These are phyloP conservation scores for Iberis pinnata DNA, from an alignment of 345 rosid genomes.

Conservation along the genomic window DNA sequence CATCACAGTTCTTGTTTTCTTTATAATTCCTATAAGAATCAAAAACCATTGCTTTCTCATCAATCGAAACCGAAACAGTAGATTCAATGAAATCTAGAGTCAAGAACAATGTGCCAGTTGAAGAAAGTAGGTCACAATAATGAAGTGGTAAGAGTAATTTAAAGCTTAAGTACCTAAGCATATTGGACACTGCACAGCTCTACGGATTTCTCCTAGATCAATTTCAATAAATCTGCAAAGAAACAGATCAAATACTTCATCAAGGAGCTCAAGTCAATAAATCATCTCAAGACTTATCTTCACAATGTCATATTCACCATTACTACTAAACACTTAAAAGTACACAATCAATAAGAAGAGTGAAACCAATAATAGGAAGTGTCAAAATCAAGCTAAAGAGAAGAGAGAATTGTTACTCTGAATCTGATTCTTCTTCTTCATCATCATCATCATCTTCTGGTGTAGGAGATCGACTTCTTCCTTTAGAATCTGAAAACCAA, in stretches of 20 bases:
- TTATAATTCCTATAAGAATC: slow-evolving; percentile 68
- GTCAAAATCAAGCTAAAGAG: slow-evolving; percentile 12
- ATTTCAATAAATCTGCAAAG: slow-evolving; percentile 61
- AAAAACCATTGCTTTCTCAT: not conserved
- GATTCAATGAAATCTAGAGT: not conserved
- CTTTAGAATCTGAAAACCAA: slow-evolving; percentile 47
- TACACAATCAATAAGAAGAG: slow-evolving; percentile 20
- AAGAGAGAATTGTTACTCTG: slow-evolving; percentile 41
- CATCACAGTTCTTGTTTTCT: slow-evolving; percentile 93
- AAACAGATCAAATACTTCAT: slow-evolving; percentile 15
- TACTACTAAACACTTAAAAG: not conserved
- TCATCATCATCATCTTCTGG: too few relatives aligned
- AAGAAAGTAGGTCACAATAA: not conserved
- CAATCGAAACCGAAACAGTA: not conserved
- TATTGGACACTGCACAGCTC: slow-evolving; percentile 83
- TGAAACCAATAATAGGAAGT: slow-evolving; percentile 13
- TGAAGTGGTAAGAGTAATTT: not conserved
- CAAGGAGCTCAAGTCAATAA: not conserved
- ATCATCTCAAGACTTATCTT: not conserved
- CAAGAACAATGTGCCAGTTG: not conserved
- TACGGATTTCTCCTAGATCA: slow-evolving; percentile 66
- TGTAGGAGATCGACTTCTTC: slow-evolving; percentile 39
- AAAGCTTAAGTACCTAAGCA: slow-evolving; percentile 57
- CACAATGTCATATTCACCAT: slow-evolving; percentile 4
- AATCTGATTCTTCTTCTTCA: slow-evolving; percentile 55